Percentiles rank a stretch among this genome's conserved stretches.
Conservation (phyloP, 257 asterid genomes). For the Linderniella brevidens region DNA sequence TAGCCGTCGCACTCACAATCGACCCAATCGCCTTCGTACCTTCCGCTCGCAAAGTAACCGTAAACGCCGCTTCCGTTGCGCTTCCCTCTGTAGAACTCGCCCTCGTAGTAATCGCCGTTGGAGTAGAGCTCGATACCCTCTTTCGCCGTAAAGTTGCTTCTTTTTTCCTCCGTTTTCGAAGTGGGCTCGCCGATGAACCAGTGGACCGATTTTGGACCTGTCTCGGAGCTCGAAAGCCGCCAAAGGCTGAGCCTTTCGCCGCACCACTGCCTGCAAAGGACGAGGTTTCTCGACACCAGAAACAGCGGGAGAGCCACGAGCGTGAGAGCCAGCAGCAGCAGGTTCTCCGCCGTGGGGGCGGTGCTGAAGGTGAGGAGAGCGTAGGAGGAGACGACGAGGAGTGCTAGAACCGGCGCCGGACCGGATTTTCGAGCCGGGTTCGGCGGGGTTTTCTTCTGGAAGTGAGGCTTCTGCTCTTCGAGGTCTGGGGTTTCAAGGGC, state of each 20-base stretch:
- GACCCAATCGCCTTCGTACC: slow-evolving; percentile 95
- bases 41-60: slow-evolving; percentile 49
- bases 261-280: slow-evolving; percentile 18
- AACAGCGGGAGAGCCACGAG: slow-evolving; percentile 45
- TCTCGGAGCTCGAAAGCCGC: slow-evolving; percentile 16
- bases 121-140: slow-evolving; percentile 79
- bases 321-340: slow-evolving; percentile 31
- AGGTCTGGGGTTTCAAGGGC: slow-evolving; percentile 30
- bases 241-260: slow-evolving; percentile 19
- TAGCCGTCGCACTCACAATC: slow-evolving; percentile 85
- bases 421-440: too few species aligned
- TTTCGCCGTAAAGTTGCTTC: slow-evolving; percentile 12
- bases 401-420: slow-evolving; percentile 22
- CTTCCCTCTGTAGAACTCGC: slow-evolving; percentile 76
- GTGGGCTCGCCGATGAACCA: slow-evolving; percentile 71
- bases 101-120: slow-evolving; percentile 84
- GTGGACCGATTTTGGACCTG: slow-evolving; percentile 34
- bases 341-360: slow-evolving; percentile 44
- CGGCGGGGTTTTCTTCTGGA: slow-evolving; percentile 6
- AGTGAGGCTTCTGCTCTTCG: slow-evolving; percentile 85
- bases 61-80: slow-evolving; percentile 93
- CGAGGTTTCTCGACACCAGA: slow-evolving; percentile 23
- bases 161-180: slow-evolving; percentile 7
- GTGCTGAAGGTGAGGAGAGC: slow-evolving; percentile 31
- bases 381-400: slow-evolving; percentile 25